Conservation (phyloP, 2,329 filamentous ascomycete genomes). For the Diaporthe humulicola region DNA sequence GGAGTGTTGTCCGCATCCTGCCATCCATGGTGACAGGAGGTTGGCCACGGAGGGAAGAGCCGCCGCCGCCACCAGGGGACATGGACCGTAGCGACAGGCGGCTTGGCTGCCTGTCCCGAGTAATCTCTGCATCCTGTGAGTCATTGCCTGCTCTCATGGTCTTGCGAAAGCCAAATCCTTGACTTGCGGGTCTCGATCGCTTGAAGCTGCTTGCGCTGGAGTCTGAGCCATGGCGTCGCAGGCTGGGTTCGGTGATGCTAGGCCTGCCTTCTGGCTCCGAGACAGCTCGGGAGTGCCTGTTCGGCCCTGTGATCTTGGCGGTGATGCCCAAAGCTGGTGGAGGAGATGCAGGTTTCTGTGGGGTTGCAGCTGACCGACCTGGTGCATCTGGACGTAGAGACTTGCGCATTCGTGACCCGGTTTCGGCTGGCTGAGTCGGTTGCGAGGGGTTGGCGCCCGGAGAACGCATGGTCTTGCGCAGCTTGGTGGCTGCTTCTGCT, state of each 20-base stretch:
- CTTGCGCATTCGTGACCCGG: conserved; percentile 52
- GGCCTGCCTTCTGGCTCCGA: conserved; percentile 34
- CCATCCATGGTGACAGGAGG: conserved; percentile 57
- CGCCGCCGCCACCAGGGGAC: conserved; percentile 70
- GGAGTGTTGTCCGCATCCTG: conserved; percentile 62
- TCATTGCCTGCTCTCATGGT: conserved; percentile 75
- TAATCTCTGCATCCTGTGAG: conserved; percentile 29
- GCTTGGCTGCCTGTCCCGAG: conserved; percentile 40
- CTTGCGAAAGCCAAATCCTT: conserved; percentile 74
- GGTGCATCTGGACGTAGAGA: conserved; percentile 44
- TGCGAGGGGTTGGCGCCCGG: conserved; percentile 36
- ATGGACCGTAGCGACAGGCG: conserved; percentile 78
- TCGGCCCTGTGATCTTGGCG: not conserved
- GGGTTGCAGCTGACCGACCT: conserved; percentile 19
- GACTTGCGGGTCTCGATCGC: conserved; percentile 65
- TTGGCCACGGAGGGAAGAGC: conserved; percentile 35
- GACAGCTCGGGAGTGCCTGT: conserved; percentile 31
- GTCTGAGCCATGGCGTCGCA: conserved; percentile 70
- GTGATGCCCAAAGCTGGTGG: conserved; percentile 31
- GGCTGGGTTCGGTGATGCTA: conserved; percentile 48
- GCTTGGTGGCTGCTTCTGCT: conserved; percentile 43
- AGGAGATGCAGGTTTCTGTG: conserved; percentile 28
- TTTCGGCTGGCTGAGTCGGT: conserved; percentile 26
- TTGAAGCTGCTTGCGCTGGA: conserved; percentile 88
- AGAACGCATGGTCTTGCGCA: conserved; percentile 64